A percentile compares a stretch with the other conserved stretches of the same genome.
phyloP scores from a whole-genome alignment of 768 basidiomycete genomes.

The Boletus speciosus region DNA sequence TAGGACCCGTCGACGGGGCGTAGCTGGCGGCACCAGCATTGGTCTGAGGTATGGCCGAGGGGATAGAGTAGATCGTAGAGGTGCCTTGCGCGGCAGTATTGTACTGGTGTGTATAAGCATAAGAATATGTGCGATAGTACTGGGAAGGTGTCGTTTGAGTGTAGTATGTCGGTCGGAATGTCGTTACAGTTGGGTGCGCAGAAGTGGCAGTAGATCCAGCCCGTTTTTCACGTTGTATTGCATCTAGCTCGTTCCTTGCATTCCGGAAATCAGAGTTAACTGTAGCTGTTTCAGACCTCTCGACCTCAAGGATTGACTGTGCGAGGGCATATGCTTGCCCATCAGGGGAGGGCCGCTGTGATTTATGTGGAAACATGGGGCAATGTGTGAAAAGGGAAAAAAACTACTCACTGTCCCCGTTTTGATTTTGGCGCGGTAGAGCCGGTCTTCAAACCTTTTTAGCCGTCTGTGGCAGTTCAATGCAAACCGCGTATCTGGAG shows the following conservation, averaged over 20 bases:
- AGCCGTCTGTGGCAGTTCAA: slow-evolving; percentile 61
- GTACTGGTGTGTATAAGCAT: slow-evolving; percentile 62
- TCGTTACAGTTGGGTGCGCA: slow-evolving; percentile 31
- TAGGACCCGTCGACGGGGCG: slow-evolving; percentile 30
- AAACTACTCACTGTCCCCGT: slow-evolving; percentile 51
- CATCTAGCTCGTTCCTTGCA: slow-evolving; percentile 63
- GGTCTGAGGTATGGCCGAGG: slow-evolving; percentile 35
- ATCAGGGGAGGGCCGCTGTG: slow-evolving; percentile 57
- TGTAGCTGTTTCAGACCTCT: slow-evolving; percentile 57
- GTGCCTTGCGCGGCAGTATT: slow-evolving; percentile 22
- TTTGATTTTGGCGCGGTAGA: slow-evolving; percentile 50
- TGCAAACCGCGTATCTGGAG: slow-evolving; percentile 66
- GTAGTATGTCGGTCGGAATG: slow-evolving; percentile 40
- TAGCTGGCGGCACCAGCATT: slow-evolving; percentile 32
- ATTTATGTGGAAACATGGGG: slow-evolving; percentile 1
- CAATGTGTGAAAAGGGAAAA: not conserved
- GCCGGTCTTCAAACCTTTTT: slow-evolving; percentile 53
- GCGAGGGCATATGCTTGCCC: slow-evolving; percentile 63
- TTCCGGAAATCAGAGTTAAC: slow-evolving; percentile 59
- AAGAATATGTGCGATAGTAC: slow-evolving; percentile 65
- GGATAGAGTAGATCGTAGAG: slow-evolving; percentile 26
- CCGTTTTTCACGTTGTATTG: slow-evolving; percentile 67
- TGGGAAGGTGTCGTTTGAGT: slow-evolving; percentile 41
- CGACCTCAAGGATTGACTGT: slow-evolving; percentile 61
- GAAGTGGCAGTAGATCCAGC: slow-evolving; percentile 28